Evolutionary conservation across 768 basidiomycete species (phyloP).

Genomic region (Trametes coccinea): DNA sequence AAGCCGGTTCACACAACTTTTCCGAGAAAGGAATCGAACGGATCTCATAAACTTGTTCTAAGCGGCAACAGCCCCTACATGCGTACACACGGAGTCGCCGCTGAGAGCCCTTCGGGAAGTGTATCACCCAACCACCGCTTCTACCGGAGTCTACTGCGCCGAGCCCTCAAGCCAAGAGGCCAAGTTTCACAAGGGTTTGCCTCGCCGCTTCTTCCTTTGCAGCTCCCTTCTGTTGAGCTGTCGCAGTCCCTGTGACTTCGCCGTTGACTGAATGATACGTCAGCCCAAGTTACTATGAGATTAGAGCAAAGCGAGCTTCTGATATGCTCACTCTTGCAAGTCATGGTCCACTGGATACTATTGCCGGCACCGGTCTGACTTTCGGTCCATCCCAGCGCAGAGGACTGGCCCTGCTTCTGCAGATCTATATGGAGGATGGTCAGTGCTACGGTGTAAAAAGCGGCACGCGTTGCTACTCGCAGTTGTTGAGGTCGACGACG

Average conservation of each 20-base stretch:
- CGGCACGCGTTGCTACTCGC: constrained; percentile 31
- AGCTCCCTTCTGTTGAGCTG: constrained; percentile 41
- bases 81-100: not conserved
- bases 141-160: not conserved
- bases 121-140: not conserved
- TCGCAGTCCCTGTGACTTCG: constrained; percentile 47
- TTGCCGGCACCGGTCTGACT: constrained; percentile 42
- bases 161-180: constrained; percentile 4
- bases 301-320: not conserved
- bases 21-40: not conserved
- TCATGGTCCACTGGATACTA: constrained; percentile 49
- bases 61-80: not conserved
- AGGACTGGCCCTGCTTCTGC: constrained; percentile 33
- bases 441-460: not conserved
- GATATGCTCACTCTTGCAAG: constrained; percentile 53
- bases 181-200: constrained; percentile 29
- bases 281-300: constrained; percentile 1
- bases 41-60: not conserved
- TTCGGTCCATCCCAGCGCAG: constrained; percentile 45
- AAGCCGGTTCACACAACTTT: not conserved
- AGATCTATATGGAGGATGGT: constrained; percentile 33
- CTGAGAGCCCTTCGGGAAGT: not conserved
- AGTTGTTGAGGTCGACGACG: constrained; percentile 46
- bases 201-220: constrained; percentile 38
- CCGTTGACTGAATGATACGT: constrained; percentile 44